These are phyloP conservation scores for Mimosa bimucronata DNA, from an alignment of 306 rosid species.

Conservation along the genomic window DNA sequence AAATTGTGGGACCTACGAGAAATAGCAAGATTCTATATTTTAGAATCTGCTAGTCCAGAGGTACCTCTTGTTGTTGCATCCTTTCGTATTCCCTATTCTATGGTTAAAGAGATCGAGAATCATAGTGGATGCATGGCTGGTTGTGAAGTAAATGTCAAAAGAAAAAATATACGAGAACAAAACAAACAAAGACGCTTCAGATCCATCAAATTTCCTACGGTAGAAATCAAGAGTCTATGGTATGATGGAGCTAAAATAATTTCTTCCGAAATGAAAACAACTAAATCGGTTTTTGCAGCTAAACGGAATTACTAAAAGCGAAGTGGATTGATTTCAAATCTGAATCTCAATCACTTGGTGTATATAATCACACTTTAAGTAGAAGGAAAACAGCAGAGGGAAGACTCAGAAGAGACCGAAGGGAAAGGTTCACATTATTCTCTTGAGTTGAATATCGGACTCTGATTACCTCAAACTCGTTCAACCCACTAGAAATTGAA, in stretches of 20 bases:
- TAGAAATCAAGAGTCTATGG: not conserved
- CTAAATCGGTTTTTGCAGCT: not conserved
- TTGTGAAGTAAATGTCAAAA: not conserved
- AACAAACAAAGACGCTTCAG: no score
- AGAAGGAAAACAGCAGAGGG: not conserved
- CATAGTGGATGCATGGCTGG: not conserved
- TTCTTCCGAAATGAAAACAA: not conserved
- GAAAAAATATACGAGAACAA: no score
- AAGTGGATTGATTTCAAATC: not conserved
- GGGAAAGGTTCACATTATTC: not conserved
- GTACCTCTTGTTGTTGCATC: conserved; percentile 31
- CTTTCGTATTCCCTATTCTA: not conserved
- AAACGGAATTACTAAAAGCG: no score
- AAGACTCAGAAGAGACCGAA: not conserved
- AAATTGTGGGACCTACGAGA: conserved; percentile 67
- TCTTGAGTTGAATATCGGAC: not conserved
- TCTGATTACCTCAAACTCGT: not conserved
- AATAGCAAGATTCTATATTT: conserved; percentile 52
- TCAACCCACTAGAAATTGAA: no score
- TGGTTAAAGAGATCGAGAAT: not conserved
- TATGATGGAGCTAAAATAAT: not conserved
- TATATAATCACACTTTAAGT: not conserved
- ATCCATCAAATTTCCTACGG: not conserved
- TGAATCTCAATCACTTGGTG: not conserved
- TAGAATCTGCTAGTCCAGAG: conserved; percentile 67